Evolutionary conservation across 2,329 filamentous ascomycete species (phyloP).

Genomic region (Alternaria sp.): DNA sequence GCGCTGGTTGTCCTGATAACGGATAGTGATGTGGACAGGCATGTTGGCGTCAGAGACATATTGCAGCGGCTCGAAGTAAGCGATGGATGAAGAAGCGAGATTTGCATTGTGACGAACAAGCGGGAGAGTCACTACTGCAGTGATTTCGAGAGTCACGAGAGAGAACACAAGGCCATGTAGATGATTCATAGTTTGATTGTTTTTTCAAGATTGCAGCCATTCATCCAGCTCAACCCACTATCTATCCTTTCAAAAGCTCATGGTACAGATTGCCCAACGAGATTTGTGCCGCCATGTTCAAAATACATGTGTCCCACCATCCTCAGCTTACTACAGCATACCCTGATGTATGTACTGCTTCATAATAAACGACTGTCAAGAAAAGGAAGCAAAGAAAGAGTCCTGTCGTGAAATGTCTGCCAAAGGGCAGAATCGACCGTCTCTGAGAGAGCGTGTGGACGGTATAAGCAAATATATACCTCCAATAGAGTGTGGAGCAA

Average conservation of each 20-base stretch:
- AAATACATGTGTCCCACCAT: conserved; percentile 6
- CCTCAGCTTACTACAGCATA: conserved; percentile 3
- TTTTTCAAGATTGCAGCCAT: conserved; percentile 20
- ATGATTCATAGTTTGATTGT: conserved; percentile 5
- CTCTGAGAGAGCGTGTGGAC: conserved; percentile 6
- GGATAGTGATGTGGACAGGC: background rate
- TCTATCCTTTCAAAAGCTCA: conserved; percentile 16
- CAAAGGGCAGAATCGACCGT: conserved; percentile 1
- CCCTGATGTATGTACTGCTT: conserved; percentile 4
- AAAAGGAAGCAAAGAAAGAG: conserved; percentile 10
- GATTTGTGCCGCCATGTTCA: conserved; percentile 11
- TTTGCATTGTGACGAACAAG: background rate
- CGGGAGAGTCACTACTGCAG: background rate
- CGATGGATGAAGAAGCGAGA: conserved; percentile 2
- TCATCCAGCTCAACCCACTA: conserved; percentile 19
- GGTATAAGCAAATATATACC: conserved; percentile 13
- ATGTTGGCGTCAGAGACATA: conserved; percentile 1
- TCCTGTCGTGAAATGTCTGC: conserved; percentile 8
- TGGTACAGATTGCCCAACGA: conserved; percentile 12
- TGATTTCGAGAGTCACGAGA: background rate
- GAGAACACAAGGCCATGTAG: background rate
- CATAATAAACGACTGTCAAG: conserved; percentile 17
- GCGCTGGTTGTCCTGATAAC: background rate
- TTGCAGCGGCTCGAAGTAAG: background rate
- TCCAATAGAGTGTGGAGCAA: conserved; percentile 15